Base-by-base conservation (phyloP, 2,329 filamentous ascomycete species). In the Fusarium decemcellulare region DNA sequence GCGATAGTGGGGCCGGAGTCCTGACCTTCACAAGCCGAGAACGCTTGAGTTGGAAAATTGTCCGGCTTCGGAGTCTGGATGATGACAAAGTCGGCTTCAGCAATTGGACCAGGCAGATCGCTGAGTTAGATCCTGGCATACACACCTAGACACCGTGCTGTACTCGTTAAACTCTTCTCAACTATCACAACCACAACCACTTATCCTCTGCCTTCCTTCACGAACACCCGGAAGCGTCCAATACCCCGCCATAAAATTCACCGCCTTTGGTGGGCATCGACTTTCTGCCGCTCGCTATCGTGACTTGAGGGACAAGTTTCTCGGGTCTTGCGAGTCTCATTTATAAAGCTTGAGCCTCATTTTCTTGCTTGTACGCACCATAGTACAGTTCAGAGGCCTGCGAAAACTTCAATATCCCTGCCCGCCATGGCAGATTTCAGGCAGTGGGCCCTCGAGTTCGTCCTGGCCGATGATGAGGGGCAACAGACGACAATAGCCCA, bases 401-500 rank as follows among this genome's bases (percentile, higher is more conserved):
- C 16, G n/a, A 2, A 51, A 50, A 39, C 15, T 42, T 27, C 12
- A 12, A 3, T 16, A 10, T 30, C 10, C 36, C 52, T 60, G 54
- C 46, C 23, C 50, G 57, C 54, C 72, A 88, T 88, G 86, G 82
- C 84, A 53, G 82, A 81, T 72, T 83, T 88, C 69, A 81, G 83
- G 68, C 84, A 86, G 69, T 81, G 87, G 68, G 86, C 86, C 36
- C 78, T 87, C 57, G 82, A 86, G 67, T 88, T 85, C 74, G 86
- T 88, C 62, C 83, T 88, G 42, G 80, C 84, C 9, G 85, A 88
- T 57, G 81, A 85, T 61, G 80, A 82, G 60, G 76, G 78, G 39
- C 79, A 77, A 60, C 78, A 82, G 65, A 77, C 73, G 15, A 75
- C 68, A 34, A 80, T 87, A 63, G 80, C 83, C 32, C 77, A 82